Evolutionary conservation across 2,329 filamentous ascomycete species (phyloP).

Genomic region (Paraphoma chrysanthemicola): DNA sequence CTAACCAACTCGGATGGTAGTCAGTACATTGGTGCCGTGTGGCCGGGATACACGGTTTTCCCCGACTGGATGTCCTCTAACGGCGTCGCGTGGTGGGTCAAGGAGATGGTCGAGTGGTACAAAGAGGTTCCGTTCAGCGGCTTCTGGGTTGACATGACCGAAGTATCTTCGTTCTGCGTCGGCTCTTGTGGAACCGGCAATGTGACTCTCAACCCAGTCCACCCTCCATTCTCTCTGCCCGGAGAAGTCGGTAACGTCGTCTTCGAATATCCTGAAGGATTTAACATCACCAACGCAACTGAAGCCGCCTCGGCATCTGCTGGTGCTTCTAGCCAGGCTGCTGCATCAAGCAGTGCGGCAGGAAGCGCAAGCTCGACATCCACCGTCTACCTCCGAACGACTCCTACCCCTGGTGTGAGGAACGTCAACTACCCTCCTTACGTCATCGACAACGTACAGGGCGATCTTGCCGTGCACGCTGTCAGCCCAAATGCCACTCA

Average conservation of each 20-base stretch:
- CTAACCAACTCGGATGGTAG: conserved; percentile 63
- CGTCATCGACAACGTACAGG: conserved; percentile 75
- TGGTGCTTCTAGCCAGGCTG: conserved; percentile 59
- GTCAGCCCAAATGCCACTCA: conserved; percentile 81
- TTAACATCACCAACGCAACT: conserved; percentile 72
- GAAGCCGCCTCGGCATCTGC: conserved; percentile 68
- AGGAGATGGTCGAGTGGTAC: conserved; percentile 60
- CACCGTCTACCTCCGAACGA: conserved; percentile 62
- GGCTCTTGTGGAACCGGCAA: conserved; percentile 74
- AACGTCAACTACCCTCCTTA: conserved; percentile 79
- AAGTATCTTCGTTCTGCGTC: conserved; percentile 70
- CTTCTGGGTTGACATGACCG: conserved; percentile 69
- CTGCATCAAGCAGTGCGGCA: conserved; percentile 44
- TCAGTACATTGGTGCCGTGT: conserved; percentile 62
- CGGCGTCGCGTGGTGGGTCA: conserved; percentile 65
- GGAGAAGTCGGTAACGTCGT: conserved; percentile 68
- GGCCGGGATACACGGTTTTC: conserved; percentile 67
- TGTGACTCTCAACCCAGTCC: conserved; percentile 70
- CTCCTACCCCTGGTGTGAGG: conserved; percentile 67
- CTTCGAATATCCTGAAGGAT: conserved; percentile 71
- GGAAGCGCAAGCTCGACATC: conserved; percentile 30
- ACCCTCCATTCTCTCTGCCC: conserved; percentile 70
- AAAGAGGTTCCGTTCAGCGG: conserved; percentile 61
- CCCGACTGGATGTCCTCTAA: conserved; percentile 67
- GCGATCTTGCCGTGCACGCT: conserved; percentile 75